phyloP scores from a whole-genome alignment of 2,329 filamentous ascomycete genomes.

The Bimuria novae-zelandiae region DNA sequence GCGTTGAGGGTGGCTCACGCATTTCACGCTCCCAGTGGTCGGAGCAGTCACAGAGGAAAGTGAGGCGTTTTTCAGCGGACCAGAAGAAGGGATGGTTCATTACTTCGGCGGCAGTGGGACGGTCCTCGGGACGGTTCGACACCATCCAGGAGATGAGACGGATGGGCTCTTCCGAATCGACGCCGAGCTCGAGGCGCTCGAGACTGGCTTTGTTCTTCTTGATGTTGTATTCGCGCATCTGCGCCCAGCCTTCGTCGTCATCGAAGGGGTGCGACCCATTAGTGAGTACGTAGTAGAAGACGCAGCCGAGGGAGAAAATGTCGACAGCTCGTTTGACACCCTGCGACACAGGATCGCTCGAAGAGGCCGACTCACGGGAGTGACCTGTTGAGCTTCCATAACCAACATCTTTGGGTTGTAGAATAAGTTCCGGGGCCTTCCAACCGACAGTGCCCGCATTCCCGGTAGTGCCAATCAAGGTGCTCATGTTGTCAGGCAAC shows the following conservation, averaged over 20 bases:
- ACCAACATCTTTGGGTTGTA: constrained; percentile 56
- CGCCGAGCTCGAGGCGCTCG: constrained; percentile 74
- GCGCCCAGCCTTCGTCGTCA: constrained; percentile 90
- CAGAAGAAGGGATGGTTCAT: constrained; percentile 98
- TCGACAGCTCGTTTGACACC: constrained; percentile 95
- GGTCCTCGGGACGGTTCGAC: constrained; percentile 64
- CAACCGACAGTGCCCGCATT: constrained; percentile 94
- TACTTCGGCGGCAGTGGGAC: constrained; percentile 77
- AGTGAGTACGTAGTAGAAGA: constrained; percentile 99
- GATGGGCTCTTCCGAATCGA: constrained; percentile 83
- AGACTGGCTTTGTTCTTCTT: constrained; percentile 84
- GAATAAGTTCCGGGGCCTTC: constrained; percentile 91
- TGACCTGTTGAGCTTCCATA: constrained; percentile 50
- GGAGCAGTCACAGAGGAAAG: constrained; percentile 93
- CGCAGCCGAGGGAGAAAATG: constrained; percentile 93
- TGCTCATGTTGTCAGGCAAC: constrained; percentile 90
- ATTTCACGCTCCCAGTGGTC: constrained; percentile 95
- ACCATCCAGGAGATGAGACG: constrained; percentile 86
- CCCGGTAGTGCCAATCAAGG: constrained; percentile 90
- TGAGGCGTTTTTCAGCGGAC: constrained; percentile 83
- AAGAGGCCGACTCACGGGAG: constrained; percentile 48
- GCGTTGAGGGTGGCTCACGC: constrained; percentile 75
- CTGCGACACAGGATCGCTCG: constrained; percentile 56
- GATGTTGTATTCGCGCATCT: constrained; percentile 85
- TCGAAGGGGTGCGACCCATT: constrained; percentile 92